Evolutionary conservation across 768 basidiomycete genomes (phyloP).

Genomic region (Naganishia randhawae): DNA sequence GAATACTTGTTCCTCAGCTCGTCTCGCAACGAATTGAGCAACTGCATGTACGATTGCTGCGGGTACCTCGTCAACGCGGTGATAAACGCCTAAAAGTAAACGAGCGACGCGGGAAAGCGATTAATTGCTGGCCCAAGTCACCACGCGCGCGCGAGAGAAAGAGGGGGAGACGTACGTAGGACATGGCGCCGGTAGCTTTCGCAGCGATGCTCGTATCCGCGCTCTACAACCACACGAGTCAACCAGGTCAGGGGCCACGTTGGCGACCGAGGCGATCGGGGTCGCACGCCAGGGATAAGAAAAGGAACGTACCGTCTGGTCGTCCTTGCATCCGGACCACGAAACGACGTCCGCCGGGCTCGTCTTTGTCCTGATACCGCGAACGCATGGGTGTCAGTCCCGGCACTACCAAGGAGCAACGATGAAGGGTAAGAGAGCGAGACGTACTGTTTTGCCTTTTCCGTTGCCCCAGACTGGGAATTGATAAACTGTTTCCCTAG

Average conservation of each 20-base stretch:
- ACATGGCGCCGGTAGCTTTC: constrained; percentile 56
- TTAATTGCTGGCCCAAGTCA: too few species aligned
- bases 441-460: constrained; percentile 55
- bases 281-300: too few species aligned
- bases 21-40: constrained; percentile 52
- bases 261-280: too few species aligned
- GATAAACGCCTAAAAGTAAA: constrained; percentile 48
- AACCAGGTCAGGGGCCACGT: too few species aligned
- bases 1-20: constrained; percentile 51
- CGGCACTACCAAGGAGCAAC: neutral
- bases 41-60: constrained; percentile 49
- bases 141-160: neutral
- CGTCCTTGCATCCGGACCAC: constrained; percentile 55
- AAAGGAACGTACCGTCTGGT: constrained; percentile 44
- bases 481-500: constrained; percentile 73
- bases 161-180: constrained; percentile 42
- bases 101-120: neutral
- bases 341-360: constrained; percentile 72
- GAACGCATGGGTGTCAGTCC: constrained; percentile 6
- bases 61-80: constrained; percentile 51
- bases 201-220: constrained; percentile 55
- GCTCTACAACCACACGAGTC: constrained; percentile 31
- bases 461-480: constrained; percentile 60
- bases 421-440: too few species aligned
- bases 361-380: constrained; percentile 56